Percentiles rank a stretch among this genome's conserved stretches.
These are phyloP conservation scores for Geranium incanum DNA, from an alignment of 441 rosid genomes.

Conservation along the genomic window DNA sequence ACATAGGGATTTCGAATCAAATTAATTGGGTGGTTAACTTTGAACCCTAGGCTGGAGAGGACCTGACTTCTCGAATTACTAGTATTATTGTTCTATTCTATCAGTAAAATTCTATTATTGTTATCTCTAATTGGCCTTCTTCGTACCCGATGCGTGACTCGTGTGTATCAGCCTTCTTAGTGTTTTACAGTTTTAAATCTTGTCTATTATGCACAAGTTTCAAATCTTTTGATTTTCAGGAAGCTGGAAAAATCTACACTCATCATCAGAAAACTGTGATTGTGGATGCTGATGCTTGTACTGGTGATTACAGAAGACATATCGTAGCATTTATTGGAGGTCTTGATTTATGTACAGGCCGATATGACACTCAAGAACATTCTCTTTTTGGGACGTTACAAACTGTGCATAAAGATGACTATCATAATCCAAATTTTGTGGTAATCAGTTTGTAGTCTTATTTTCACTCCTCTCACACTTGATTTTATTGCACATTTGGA, in stretches of 20 bases:
- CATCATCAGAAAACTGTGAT: slow-evolving; percentile 96
- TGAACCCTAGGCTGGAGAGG: too few species aligned
- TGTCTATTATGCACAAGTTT: too few species aligned
- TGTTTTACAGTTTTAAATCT: too few species aligned
- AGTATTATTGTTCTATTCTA: too few species aligned
- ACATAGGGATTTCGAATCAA: too few species aligned
- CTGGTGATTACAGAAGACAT: slow-evolving; percentile 55
- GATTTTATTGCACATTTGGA: too few species aligned
- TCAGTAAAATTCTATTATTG: too few species aligned
- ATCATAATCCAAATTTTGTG: slow-evolving; percentile 81
- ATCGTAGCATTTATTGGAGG: slow-evolving; percentile 93
- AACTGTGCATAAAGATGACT: slow-evolving; percentile 74
- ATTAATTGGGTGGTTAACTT: too few species aligned
- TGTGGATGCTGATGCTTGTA: slow-evolving; percentile 73
- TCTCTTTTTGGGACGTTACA: slow-evolving; percentile 61
- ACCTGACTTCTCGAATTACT: too few species aligned
- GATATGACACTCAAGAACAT: slow-evolving; percentile 88
- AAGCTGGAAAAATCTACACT: slow-evolving; percentile 85
- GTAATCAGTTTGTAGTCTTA: slow-evolving; percentile 30
- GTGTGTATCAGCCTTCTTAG: too few species aligned
- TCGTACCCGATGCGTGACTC: too few species aligned
- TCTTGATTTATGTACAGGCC: slow-evolving; percentile 91
- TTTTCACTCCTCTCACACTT: not conserved
- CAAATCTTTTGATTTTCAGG: slow-evolving; percentile 35
- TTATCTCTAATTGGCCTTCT: too few species aligned